Conservation (phyloP, 495 filamentous ascomycete species). For the Penicillium tannophilum region DNA sequence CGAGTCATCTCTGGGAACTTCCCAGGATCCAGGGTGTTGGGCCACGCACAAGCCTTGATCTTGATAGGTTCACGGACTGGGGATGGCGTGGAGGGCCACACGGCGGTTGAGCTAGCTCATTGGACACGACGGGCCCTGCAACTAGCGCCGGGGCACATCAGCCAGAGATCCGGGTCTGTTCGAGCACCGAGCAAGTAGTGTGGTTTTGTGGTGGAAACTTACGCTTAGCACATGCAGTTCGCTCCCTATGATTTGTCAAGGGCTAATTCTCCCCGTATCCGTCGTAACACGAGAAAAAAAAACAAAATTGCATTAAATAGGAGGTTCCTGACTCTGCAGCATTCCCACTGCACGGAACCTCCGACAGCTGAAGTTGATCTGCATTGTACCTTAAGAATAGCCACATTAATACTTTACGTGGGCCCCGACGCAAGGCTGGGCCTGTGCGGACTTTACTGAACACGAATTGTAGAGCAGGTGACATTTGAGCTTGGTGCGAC, state of each 20-base stretch:
- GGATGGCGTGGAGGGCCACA: neutral
- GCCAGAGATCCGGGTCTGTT: conserved; percentile 28
- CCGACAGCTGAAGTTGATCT: conserved; percentile 26
- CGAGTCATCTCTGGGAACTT: conserved; percentile 20
- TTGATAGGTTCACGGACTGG: conserved; percentile 28
- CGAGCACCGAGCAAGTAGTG: conserved; percentile 12
- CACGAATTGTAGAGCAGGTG: neutral
- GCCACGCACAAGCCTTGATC: conserved; percentile 26
- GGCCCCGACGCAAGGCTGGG: conserved; percentile 22
- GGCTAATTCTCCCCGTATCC: conserved; percentile 1
- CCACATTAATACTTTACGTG: conserved; percentile 11
- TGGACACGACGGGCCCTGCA: conserved; percentile 22
- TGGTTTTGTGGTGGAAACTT: conserved; percentile 3
- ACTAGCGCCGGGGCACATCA: conserved; percentile 29
- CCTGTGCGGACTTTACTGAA: conserved; percentile 11
- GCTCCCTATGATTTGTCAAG: neutral
- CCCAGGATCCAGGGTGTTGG: conserved; percentile 35
- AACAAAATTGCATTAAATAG: neutral
- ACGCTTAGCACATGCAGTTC: neutral
- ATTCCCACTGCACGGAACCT: conserved; percentile 12
- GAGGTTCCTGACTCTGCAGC: conserved; percentile 2
- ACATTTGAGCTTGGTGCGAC: conserved; percentile 6
- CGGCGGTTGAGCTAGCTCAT: conserved; percentile 12
- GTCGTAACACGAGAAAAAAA: neutral
- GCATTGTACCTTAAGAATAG: conserved; percentile 26